A percentile compares a stretch with the other conserved stretches of the same genome.
Evolutionary conservation across 192 early-diverging fungal species (phyloP).

Genomic region (Coemansia sp.): DNA sequence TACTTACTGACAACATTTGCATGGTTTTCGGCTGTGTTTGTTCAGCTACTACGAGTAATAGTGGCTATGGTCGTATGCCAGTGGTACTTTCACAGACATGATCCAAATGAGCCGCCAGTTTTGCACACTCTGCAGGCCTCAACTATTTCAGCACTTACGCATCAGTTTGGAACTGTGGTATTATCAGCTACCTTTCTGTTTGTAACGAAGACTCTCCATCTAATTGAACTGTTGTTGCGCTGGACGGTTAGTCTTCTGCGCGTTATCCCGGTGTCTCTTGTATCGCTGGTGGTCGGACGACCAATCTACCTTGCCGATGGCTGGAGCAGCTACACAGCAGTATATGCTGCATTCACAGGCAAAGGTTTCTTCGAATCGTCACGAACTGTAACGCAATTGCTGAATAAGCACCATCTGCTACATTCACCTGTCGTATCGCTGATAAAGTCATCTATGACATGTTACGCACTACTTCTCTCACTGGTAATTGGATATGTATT

Average conservation of each 20-base stretch:
- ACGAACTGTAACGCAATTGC: slow-evolving; percentile 14
- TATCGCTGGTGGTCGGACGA: slow-evolving; percentile 29
- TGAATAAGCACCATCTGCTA: slow-evolving; percentile 38
- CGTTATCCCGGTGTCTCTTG: slow-evolving; percentile 27
- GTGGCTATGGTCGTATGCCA: slow-evolving; percentile 47
- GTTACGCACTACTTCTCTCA: slow-evolving; percentile 38
- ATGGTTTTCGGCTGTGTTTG: slow-evolving; percentile 45
- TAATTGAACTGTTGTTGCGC: slow-evolving; percentile 34
- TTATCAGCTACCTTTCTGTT: slow-evolving; percentile 35
- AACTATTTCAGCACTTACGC: slow-evolving; percentile 33
- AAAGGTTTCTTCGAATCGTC: slow-evolving; percentile 48
- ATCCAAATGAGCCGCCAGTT: slow-evolving; percentile 39
- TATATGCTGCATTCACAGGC: slow-evolving; percentile 46
- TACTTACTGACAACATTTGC: slow-evolving; percentile 39
- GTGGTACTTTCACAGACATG: slow-evolving; percentile 52
- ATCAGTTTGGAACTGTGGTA: slow-evolving; percentile 41
- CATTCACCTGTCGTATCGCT: slow-evolving; percentile 49
- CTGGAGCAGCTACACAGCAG: slow-evolving; percentile 35
- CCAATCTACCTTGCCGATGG: slow-evolving; percentile 37
- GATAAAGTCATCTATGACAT: slow-evolving; percentile 47
- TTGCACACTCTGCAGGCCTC: slow-evolving; percentile 49
- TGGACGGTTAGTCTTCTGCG: slow-evolving; percentile 34
- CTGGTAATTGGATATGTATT: slow-evolving; percentile 39
- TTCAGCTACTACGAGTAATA: slow-evolving; percentile 36
- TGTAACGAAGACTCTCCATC: slow-evolving; percentile 28